A percentile compares a stretch with the other conserved stretches of the same genome.
Conservation (phyloP, 225 moss, liverwort and hornwort species). For the Pseudoscleropodium purum region DNA sequence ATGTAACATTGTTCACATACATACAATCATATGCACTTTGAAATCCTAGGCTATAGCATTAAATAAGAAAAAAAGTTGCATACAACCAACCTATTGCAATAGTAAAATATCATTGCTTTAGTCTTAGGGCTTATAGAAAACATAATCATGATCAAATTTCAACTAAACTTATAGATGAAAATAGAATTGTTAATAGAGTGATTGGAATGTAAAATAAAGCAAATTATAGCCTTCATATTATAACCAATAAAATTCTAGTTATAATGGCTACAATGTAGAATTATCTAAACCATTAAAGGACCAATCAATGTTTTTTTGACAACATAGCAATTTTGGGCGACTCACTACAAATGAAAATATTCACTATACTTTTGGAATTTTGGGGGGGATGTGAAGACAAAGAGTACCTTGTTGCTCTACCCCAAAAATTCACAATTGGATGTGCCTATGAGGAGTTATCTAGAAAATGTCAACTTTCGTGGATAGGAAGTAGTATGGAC, state of each 20-base stretch:
- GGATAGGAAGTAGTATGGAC: fast-evolving
- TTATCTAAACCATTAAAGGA: background rate
- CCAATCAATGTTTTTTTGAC: too few relatives aligned
- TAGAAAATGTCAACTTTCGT: fast-evolving
- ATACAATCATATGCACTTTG: background rate
- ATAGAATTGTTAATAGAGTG: too few relatives aligned
- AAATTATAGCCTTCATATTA: background rate
- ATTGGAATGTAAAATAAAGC: too few relatives aligned
- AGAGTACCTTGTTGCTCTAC: fast-evolving
- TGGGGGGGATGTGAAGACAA: background rate
- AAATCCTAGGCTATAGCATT: background rate
- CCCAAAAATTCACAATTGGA: background rate
- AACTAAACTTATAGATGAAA: too few relatives aligned
- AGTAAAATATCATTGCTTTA: background rate
- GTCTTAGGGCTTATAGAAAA: fast-evolving
- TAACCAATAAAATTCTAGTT: background rate
- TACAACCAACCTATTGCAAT: background rate
- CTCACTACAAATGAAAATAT: background rate
- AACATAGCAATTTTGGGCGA: fast-evolving
- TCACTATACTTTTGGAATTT: background rate
- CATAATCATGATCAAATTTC: background rate
- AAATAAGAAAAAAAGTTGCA: background rate
- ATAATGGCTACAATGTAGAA: background rate
- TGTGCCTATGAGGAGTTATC: background rate
- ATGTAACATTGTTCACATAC: background rate